A percentile compares a stretch with the other conserved stretches of the same genome.
Conservation (phyloP, 148 eudicot species). For the Rhododendron ferrugineum region DNA sequence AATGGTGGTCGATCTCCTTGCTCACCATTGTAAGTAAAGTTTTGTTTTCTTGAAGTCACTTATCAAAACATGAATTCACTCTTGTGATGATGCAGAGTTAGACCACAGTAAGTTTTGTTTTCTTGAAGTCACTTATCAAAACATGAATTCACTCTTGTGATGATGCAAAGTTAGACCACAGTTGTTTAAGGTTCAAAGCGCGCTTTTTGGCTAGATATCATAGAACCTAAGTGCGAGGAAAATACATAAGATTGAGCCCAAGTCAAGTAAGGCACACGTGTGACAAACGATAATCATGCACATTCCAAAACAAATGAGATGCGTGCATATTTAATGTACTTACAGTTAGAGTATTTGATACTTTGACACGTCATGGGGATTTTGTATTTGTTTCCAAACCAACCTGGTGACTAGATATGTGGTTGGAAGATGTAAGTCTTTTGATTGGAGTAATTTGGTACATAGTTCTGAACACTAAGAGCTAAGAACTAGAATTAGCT, state of each 20-base stretch:
- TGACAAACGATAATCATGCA: not conserved
- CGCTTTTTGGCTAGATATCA: not conserved
- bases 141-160: not conserved
- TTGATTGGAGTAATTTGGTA: not conserved
- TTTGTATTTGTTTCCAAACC: not conserved
- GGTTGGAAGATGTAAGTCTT: not conserved
- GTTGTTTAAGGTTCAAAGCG: not conserved
- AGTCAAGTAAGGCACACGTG: not conserved
- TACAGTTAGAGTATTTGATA: not conserved
- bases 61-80: not conserved
- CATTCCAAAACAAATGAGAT: not conserved
- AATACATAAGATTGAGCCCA: not conserved
- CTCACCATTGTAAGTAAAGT: slow-evolving; percentile 72
- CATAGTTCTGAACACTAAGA: not conserved
- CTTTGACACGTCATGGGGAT: not conserved
- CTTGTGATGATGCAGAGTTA: not conserved
- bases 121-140: not conserved
- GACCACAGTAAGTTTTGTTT: not conserved
- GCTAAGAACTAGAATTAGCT: not conserved
- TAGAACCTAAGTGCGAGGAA: not conserved
- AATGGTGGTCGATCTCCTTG: slow-evolving; percentile 94
- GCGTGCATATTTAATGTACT: not conserved
- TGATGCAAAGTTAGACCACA: not conserved
- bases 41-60: not conserved
- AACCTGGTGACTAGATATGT: not conserved